Evolutionary conservation across 164 flowering plant genomes (phyloP), one percentile per base, ranked within the genome.

Genomic region (Dillenia turbinata): DNA sequence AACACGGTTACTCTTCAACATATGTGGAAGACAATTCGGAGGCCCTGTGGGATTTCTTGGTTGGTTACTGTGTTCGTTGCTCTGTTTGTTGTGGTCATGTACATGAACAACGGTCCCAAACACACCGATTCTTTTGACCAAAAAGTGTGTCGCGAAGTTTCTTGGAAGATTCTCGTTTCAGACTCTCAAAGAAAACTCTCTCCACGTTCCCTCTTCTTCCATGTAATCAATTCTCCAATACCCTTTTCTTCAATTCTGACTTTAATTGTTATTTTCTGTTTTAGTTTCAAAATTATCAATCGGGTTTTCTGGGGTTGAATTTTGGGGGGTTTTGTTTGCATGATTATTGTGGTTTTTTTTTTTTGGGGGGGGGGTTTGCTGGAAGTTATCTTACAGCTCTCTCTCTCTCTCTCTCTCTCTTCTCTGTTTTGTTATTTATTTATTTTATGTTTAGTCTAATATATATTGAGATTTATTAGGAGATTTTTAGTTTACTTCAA

Each of bases 101-200:
- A 54, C 50, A 50, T 85, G 33, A 92, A 92, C 69, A 67, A 92
- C 51, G 90, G 98, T 65, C 96, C 95, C 5, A 73, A 76, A 33
- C 75, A 77, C 54, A 60, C 49, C 8, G 2, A 16, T 12, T 50
- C 49, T 8, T 14, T 52, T 58, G 58, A 62, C 2, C 2, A 78
- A 73, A 5, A 67, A 74, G 47, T 92, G 97, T 46, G 82, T 85
- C 22, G 87, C 85, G 0, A 72, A 72, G 79, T 85, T 81, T 65
- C 86, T 89, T 6, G 87, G 88, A 11, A 70, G 95, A 63, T 78
- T 89, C 63, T 86, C 96, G 1, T 92, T 92, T 65, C 72, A 92
- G 78, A 95, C 98, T 9, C 60, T 82, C 47, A 63, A 58, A 49
- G 85, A 83, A 51, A 89, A 92, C 75, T 96, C 96, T 19, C 83